phyloP scores from a whole-genome alignment of 192 early-diverging fungal genomes.

The Coemansia furcata region DNA sequence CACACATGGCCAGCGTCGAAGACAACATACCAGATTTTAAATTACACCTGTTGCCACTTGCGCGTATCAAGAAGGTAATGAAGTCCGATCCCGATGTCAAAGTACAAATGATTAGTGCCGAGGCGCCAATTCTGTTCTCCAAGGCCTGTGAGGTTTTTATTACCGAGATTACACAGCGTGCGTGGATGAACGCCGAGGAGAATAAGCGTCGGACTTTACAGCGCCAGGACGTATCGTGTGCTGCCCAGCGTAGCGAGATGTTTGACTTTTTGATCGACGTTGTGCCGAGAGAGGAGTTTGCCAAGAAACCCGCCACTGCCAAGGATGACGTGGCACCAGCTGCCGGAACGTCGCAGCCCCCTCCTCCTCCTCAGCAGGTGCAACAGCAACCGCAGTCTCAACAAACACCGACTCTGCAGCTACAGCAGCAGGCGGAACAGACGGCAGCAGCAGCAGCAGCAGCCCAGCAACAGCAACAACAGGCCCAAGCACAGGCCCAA shows the following conservation, averaged over 20 bases:
- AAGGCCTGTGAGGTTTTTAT: conserved; percentile 99
- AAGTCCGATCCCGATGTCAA: conserved; percentile 96
- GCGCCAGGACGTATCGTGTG: conserved; percentile 84
- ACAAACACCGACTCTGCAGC: neutral
- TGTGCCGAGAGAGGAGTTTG: conserved; percentile 85
- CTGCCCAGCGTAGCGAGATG: conserved; percentile 86
- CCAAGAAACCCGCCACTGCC: conserved; percentile 11
- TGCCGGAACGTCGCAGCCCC: neutral
- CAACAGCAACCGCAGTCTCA: neutral
- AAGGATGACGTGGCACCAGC: neutral
- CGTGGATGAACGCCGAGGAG: conserved; percentile 92
- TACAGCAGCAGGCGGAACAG: neutral
- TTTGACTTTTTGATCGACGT: conserved; percentile 98
- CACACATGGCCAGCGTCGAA: conserved; percentile 62
- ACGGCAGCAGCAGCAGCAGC: neutral
- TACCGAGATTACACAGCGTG: conserved; percentile 78
- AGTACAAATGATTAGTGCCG: conserved; percentile 72
- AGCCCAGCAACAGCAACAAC: conserved; percentile 13
- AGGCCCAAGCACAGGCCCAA: conserved; percentile 7
- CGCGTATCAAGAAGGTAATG: conserved; percentile 98
- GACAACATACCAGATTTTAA: conserved; percentile 83
- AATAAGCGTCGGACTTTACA: conserved; percentile 95
- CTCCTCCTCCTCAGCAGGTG: neutral
- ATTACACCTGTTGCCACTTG: conserved; percentile 84
- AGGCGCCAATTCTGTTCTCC: conserved; percentile 91